Conservation (phyloP, 441 rosid genomes). For the Pelargonium fulgidum region DNA sequence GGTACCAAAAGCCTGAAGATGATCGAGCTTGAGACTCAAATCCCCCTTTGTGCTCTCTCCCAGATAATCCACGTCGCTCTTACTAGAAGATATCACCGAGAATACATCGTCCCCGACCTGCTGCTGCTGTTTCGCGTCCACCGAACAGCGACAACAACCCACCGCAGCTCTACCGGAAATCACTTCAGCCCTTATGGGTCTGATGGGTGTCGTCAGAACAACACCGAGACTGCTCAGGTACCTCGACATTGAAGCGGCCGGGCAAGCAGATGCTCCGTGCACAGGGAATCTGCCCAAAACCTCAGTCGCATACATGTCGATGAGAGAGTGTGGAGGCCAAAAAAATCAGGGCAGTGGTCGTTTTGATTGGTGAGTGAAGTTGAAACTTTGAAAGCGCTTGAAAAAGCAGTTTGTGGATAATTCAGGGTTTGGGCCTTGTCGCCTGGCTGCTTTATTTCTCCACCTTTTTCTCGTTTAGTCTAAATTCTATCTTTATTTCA, state of each 20-base stretch:
- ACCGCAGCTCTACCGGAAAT: constrained; percentile 7
- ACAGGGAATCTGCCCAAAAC: constrained; percentile 10
- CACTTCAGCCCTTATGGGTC: constrained; percentile 22
- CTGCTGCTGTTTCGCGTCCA: constrained; percentile 23
- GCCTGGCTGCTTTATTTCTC: neutral
- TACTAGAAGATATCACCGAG: constrained; percentile 58
- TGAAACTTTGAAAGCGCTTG: neutral
- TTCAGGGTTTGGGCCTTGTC: constrained; percentile 1
- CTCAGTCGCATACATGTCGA: constrained; percentile 3
- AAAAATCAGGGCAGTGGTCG: neutral
- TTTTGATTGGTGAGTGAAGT: constrained; percentile 2
- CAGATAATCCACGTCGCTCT: constrained; percentile 68
- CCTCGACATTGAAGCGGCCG: constrained; percentile 25
- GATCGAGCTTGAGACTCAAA: constrained; percentile 70
- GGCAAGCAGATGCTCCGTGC: neutral
- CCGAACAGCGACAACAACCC: constrained; percentile 17
- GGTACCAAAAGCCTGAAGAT: constrained; percentile 51
- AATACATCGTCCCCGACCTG: constrained; percentile 48
- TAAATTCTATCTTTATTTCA: constrained; percentile 1
- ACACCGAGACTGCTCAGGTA: constrained; percentile 18
- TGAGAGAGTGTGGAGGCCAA: neutral
- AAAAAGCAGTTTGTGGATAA: neutral
- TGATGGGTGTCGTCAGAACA: constrained; percentile 18
- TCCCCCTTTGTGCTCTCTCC: constrained; percentile 98
- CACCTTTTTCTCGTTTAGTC: constrained; percentile 5